A percentile compares a stretch with the other conserved stretches of the same genome.
These are phyloP conservation scores for Cicer bijugum DNA, from an alignment of 306 rosid species.

Conservation along the genomic window DNA sequence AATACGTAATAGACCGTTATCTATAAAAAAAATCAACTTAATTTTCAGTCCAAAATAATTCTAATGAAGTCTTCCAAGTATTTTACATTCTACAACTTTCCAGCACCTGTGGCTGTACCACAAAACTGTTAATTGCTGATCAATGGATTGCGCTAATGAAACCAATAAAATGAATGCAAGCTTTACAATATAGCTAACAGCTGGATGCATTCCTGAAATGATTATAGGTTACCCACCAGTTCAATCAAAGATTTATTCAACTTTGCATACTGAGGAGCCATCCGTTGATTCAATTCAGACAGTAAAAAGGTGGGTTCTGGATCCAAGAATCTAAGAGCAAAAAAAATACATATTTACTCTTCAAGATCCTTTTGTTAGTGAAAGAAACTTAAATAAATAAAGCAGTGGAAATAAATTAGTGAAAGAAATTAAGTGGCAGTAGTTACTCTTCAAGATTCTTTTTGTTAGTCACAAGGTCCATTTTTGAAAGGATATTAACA, in stretches of 20 bases:
- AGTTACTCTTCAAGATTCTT: constrained; percentile 78
- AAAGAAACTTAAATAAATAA: constrained; percentile 13
- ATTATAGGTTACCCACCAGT: constrained; percentile 50
- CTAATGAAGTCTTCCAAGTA: neutral
- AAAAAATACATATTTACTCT: neutral
- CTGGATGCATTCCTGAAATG: neutral
- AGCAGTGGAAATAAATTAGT: constrained; percentile 2
- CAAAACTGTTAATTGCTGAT: constrained; percentile 22
- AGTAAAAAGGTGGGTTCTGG: constrained; percentile 75
- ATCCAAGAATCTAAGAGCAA: constrained; percentile 67
- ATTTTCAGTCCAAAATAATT: constrained; percentile 14
- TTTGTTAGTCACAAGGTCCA: constrained; percentile 86
- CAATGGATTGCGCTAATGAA: constrained; percentile 24
- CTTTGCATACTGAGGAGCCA: constrained; percentile 91
- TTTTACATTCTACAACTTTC: neutral
- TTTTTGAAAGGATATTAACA: constrained; percentile 90
- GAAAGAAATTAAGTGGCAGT: constrained; percentile 20
- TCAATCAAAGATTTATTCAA: constrained; percentile 87
- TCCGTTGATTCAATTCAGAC: constrained; percentile 76
- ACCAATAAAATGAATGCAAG: constrained; percentile 16
- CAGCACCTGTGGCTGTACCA: neutral
- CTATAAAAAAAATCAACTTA: constrained; percentile 4
- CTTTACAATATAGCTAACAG: constrained; percentile 6
- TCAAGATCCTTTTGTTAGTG: no score
- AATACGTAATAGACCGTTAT: constrained; percentile 9